Base-by-base conservation (phyloP, 2,329 filamentous ascomycete genomes). In the Mollisiaceae sp. region DNA sequence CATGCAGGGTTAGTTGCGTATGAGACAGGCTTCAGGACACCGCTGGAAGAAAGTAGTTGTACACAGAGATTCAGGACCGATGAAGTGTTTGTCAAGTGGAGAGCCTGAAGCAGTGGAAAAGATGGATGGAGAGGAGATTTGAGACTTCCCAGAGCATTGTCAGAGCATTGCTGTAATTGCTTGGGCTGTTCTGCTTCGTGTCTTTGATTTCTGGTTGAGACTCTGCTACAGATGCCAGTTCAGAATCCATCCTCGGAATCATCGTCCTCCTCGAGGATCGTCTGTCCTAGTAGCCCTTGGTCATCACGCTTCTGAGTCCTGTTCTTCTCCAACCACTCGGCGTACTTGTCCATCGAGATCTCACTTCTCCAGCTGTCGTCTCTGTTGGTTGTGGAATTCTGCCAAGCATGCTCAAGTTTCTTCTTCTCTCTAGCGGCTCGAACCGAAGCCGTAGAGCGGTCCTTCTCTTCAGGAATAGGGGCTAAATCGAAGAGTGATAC, bases 1-100 rank as follows among this genome's bases (percentile, higher is more conserved):
- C 94, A 99, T 78, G 95, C 95, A 1, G 95, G 95, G 1, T 79
- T 99, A 73, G 77, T 97, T 74, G 94, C 94, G 1, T 95, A 91
- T 77, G 84, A 89, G 77, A 94, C 89, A 18, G 94, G 94, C 1
- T 93, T 93, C 75, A 83, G 80, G 66, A 97, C 93, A 1, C 80
- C 85, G 8, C 77, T 98, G 56, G 88, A 90, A 69, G 91, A 97
- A 54, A 94, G 91, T 71, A 92, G 91, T 14, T 97, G 91, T 78
- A 94, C 91, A 15, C 92, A 94, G 77, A 83, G 92, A 62, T 94
- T 93, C 76, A 87, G 91, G 73, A 94, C 91, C 5, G 91, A 94
- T 75, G 91, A 93, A 78, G 91, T 94, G 22, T 86, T 89, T 72
- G 86, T 94, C 58, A 87, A 90, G 76, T 94, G 91, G 91, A 87